Base-by-base conservation (phyloP, 2,329 filamentous ascomycete species). In the Exserohilum turcica region DNA sequence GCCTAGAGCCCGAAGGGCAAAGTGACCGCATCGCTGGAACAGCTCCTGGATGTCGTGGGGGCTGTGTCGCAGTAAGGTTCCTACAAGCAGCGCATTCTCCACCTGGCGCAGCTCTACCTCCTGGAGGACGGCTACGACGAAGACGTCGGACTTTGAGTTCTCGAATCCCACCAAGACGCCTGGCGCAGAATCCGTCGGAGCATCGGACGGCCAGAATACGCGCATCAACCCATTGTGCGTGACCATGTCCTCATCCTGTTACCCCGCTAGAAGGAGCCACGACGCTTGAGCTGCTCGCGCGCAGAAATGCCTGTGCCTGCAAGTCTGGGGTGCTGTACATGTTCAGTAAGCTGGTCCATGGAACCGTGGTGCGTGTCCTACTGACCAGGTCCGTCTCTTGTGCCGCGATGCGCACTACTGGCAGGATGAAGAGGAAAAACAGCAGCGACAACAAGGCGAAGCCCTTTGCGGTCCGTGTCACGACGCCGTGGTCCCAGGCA, bases 401-500 rank as follows among this genome's bases (percentile, higher is more conserved):
- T 45, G 86, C 84, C 47, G 93, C 93, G 64, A 99, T 82, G 65
- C 89, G 85, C 74, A 91, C 88, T 57, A 96, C 85, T 13, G 94
- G 94, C 43, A 97, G 80, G 63, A 94, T 85, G 60, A 99, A 80
- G 58, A 92, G 72, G 72, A 94, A 84, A 78, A 97, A 99, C 70
- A 95, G 84, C 42, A 94, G 71, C 16, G 91, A 94, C 52, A 99
- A 82, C 56, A 91, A 81, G 51, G 86, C 82, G 71, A 96, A 94
- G 48, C 90, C 94, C 77, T 94, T 93, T 45, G 90, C 86, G 60
- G 90, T 89, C 71, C 94, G 89, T 67, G 89, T 86, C 74, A 97
- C 89, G 70, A 99, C 94, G 74, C 93, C 92, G 90, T 97, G 91
- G 77, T 97, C 90, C 92, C 92, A 97, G 65, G 95, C 94, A 76